phyloP scores from a whole-genome alignment of 2,329 filamentous ascomycete genomes.

The Claviceps sorghi region DNA sequence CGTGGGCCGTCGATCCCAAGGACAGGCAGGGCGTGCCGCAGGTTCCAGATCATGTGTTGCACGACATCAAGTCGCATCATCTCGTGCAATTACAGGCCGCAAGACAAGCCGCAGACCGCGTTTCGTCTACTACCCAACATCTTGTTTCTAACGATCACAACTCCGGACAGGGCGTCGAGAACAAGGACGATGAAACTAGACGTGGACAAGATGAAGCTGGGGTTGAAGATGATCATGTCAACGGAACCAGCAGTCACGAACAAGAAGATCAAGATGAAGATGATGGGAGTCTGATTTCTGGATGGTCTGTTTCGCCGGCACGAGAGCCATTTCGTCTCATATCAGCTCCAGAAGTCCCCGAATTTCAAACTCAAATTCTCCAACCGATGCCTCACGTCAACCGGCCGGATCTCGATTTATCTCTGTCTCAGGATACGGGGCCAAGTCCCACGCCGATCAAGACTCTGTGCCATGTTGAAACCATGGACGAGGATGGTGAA shows the following conservation, averaged over 20 bases:
- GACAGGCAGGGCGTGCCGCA: conserved; percentile 14
- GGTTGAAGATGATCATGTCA: neutral
- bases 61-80: conserved; percentile 16
- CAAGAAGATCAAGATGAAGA: neutral
- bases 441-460: neutral
- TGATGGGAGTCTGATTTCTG: neutral
- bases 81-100: neutral
- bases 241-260: neutral
- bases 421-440: neutral
- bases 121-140: neutral
- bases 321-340: neutral
- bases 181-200: neutral
- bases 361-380: conserved; percentile 9
- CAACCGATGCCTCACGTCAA: conserved; percentile 12
- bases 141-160: neutral
- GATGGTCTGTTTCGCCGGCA: conserved; percentile 13
- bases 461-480: neutral
- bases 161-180: neutral
- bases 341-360: neutral
- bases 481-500: conserved; percentile 2
- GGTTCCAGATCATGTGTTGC: conserved; percentile 22
- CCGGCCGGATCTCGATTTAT: neutral
- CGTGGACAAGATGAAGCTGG: neutral
- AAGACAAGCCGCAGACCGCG: neutral
- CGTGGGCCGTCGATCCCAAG: conserved; percentile 21